phyloP scores from a whole-genome alignment of 192 early-diverging fungal genomes.

The Chytriomyces sp. region DNA sequence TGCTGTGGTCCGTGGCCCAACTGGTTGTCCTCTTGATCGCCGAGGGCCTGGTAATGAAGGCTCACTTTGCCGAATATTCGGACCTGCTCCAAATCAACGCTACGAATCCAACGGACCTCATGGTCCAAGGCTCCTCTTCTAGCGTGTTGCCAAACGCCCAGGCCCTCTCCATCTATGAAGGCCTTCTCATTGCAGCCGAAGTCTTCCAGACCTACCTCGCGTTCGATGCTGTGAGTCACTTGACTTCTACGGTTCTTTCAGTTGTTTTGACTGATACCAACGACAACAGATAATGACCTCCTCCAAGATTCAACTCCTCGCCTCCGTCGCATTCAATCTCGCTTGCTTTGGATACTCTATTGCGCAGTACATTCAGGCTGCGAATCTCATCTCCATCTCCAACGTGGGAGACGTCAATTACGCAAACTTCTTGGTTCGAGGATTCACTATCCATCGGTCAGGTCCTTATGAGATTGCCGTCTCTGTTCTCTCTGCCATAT shows the following conservation, averaged over 20 bases:
- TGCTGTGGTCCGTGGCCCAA: slow-evolving; percentile 41
- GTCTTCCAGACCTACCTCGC: slow-evolving; percentile 49
- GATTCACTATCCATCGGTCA: slow-evolving; percentile 35
- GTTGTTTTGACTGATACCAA: background rate
- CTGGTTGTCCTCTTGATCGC: slow-evolving; percentile 37
- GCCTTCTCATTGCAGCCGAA: slow-evolving; percentile 47
- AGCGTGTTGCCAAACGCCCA: background rate
- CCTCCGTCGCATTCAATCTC: slow-evolving; percentile 49
- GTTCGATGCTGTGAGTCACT: slow-evolving; percentile 49
- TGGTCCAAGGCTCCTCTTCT: slow-evolving; percentile 2
- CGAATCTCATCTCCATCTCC: slow-evolving; percentile 23
- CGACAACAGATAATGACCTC: slow-evolving; percentile 34
- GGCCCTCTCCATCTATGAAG: slow-evolving; percentile 51
- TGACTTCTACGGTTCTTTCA: background rate
- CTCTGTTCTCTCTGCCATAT: slow-evolving; percentile 39
- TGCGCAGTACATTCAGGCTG: slow-evolving; percentile 46
- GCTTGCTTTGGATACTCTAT: slow-evolving; percentile 43
- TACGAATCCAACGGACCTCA: slow-evolving; percentile 5
- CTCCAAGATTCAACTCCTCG: slow-evolving; percentile 55
- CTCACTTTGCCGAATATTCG: background rate
- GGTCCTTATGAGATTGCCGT: slow-evolving; percentile 35
- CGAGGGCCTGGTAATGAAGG: slow-evolving; percentile 2
- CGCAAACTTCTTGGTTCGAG: background rate
- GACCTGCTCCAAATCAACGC: slow-evolving; percentile 7
- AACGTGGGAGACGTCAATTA: background rate